A percentile compares a stretch with the other conserved stretches of the same genome.
Evolutionary conservation across 1,284 basidiomycete genomes (phyloP).

Genomic region (Boletus subluridellus): DNA sequence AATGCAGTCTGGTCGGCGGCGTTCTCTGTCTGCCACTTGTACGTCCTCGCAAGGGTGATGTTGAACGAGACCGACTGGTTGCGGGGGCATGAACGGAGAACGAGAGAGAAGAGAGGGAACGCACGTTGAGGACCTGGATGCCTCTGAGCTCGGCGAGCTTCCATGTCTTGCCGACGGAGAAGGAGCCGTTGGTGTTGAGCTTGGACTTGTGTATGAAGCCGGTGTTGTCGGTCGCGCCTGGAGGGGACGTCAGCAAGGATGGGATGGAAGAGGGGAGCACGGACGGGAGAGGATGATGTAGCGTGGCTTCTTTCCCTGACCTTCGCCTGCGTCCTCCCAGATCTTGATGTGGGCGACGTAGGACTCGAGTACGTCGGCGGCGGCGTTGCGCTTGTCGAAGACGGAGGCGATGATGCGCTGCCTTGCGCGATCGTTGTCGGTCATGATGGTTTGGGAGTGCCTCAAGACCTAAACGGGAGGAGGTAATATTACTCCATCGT

Average conservation of each 20-base stretch:
- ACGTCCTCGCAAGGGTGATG: conserved; percentile 80
- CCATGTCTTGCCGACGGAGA: conserved; percentile 99
- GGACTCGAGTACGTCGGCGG: conserved; percentile 64
- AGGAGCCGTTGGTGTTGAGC: conserved; percentile 90
- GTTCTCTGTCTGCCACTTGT: conserved; percentile 83
- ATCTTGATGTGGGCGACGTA: conserved; percentile 88
- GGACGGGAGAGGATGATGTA: conserved; percentile 85
- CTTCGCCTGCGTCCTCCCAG: conserved; percentile 76
- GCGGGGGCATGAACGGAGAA: conserved; percentile 5
- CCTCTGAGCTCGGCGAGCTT: conserved; percentile 75
- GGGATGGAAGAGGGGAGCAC: conserved; percentile 34
- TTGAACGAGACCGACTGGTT: conserved; percentile 66
- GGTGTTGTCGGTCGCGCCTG: conserved; percentile 62
- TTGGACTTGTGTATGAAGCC: conserved; percentile 95
- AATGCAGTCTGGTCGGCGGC: conserved; percentile 70
- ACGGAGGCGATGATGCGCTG: conserved; percentile 80
- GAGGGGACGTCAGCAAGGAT: conserved; percentile 13
- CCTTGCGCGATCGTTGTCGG: conserved; percentile 50
- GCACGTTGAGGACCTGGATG: conserved; percentile 72
- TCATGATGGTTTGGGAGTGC: conserved; percentile 38
- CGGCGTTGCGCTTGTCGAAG: conserved; percentile 68
- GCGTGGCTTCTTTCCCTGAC: conserved; percentile 70
- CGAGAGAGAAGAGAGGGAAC: conserved; percentile 1
- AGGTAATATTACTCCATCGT: neutral
- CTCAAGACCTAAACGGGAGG: conserved; percentile 7